These are phyloP conservation scores for Austroboletus olivaceoglutinosus DNA, from an alignment of 1,284 basidiomycete species.

Conservation along the genomic window DNA sequence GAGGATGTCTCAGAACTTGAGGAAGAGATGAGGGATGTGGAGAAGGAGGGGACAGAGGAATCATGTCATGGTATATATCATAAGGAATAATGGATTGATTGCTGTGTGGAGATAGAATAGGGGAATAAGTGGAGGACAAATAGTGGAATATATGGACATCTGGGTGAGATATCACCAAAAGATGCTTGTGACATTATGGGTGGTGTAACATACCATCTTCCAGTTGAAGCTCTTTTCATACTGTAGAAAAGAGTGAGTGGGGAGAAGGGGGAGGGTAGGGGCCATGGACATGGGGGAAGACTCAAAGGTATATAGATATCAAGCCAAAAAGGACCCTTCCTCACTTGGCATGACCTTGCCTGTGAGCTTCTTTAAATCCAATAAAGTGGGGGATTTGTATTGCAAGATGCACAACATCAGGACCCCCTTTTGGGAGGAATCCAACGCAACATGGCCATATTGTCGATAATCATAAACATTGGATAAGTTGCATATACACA, in stretches of 20 bases:
- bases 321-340: no score
- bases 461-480: conserved; percentile 26
- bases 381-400: conserved; percentile 57
- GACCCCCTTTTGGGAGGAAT: conserved; percentile 84
- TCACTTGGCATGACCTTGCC: conserved; percentile 39
- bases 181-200: conserved; percentile 98
- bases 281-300: conserved; percentile 77
- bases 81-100: conserved; percentile 90
- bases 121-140: conserved; percentile 4
- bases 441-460: conserved; percentile 94
- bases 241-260: conserved; percentile 41
- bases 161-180: conserved; percentile 94
- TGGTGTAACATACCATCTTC: conserved; percentile 80
- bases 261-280: background rate
- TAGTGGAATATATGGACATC: conserved; percentile 72
- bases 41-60: conserved; percentile 31
- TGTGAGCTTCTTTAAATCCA: conserved; percentile 21
- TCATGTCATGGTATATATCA: conserved; percentile 82
- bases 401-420: conserved; percentile 91
- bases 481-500: background rate
- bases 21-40: conserved; percentile 17
- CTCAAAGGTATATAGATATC: no score
- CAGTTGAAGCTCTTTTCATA: conserved; percentile 94
- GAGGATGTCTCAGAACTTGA: conserved; percentile 79
- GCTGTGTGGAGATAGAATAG: conserved; percentile 44